These are phyloP conservation scores for Gynandropsis gynandra DNA, from an alignment of 345 rosid species.

Conservation along the genomic window DNA sequence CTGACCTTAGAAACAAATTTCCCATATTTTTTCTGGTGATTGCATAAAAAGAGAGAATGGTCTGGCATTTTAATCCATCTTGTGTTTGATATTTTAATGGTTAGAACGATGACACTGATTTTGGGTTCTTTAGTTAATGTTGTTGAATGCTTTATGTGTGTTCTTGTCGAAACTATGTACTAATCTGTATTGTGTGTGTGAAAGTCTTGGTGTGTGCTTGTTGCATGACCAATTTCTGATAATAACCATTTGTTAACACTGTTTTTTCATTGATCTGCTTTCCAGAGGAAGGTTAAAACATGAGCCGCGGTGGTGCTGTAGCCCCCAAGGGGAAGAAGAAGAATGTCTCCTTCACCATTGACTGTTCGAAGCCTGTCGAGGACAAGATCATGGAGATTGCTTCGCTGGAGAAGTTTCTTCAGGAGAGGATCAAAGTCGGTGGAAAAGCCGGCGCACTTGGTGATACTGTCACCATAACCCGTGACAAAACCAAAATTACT, in stretches of 20 bases:
- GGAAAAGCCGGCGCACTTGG: constrained; percentile 80
- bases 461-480: constrained; percentile 43
- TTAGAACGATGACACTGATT: no score
- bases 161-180: no score
- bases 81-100: no score
- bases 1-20: no score
- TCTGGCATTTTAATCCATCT: no score
- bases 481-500: constrained; percentile 60
- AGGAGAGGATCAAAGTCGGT: constrained; percentile 77
- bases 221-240: no score
- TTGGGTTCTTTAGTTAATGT: no score
- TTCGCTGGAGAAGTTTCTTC: constrained; percentile 72
- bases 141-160: no score
- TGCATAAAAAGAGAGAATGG: no score
- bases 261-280: not conserved
- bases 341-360: constrained; percentile 32
- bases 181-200: no score
- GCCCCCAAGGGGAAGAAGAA: constrained; percentile 37
- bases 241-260: not conserved
- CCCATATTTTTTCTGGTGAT: no score
- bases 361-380: constrained; percentile 34
- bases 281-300: constrained; percentile 18
- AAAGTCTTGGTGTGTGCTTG: no score
- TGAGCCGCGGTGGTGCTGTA: constrained; percentile 34
- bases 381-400: constrained; percentile 62